Evolutionary conservation across 2,329 filamentous ascomycete genomes (phyloP), one percentile per base, ranked within the genome.

Genomic region (Neopestalotiopsis clavispora): DNA sequence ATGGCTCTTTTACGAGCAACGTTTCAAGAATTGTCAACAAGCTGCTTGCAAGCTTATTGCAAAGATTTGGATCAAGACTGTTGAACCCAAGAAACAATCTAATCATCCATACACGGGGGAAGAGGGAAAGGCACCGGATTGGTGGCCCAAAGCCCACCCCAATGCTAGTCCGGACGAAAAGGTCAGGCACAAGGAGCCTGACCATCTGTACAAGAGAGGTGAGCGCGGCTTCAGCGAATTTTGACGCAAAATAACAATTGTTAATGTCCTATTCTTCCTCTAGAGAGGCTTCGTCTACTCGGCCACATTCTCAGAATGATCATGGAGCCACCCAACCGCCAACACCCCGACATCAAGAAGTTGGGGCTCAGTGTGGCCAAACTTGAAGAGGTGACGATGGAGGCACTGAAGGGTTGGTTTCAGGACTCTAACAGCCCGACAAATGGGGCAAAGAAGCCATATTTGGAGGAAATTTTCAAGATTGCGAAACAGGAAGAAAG

Each of bases 51-150:
- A 94, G 78, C 81, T 90, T 32, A 90, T 94, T 66, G 89, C 89
- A 42, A 94, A 94, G 77, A 90, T 88, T 12, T 94, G 92, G 88
- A 90, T 94, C 69, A 93, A 93, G 75, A 85, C 89, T 1, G 88
- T 94, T 1, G 91, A 92, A 73, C 92, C 92, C 0, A 93, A 92
- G 80, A 94, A 94, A 78, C 92, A 94, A 78, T 91, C 90, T 0
- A 91, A 88, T 20, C 89, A 92, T 73, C 92, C 92, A 0, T 94
- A 94, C 75, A 92, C 90, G 1, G 84, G 85, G n/a, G 87, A 86
- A 40, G 86, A 90, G 60, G 85, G 86, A 40, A 89, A 88, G 72
- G 87, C 87, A 1, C 89, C 90, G 0, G 86, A 87, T 65, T 92
- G 90, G 90, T 92, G 90, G 90, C 90, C 90, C 2, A 83, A 86